Conservation (phyloP, 768 basidiomycete genomes). For the Imleria badia region DNA sequence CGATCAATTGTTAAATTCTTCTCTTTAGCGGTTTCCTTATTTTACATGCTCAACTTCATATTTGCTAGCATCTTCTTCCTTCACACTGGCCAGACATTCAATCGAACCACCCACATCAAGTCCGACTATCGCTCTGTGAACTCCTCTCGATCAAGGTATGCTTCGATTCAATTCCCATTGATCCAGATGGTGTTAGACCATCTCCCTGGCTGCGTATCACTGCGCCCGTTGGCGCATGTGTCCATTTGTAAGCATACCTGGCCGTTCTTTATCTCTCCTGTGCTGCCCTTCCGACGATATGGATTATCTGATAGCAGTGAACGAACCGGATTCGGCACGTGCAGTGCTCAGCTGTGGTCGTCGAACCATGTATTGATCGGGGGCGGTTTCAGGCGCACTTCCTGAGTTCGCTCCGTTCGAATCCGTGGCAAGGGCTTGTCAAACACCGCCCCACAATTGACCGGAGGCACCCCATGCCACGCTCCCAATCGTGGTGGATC, state of each 20-base stretch:
- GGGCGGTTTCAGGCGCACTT: constrained; percentile 20
- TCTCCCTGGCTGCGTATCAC: constrained; percentile 22
- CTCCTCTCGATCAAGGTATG: constrained; percentile 16
- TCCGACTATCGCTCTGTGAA: constrained; percentile 19
- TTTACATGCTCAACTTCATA: not conserved
- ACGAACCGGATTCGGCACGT: constrained; percentile 1
- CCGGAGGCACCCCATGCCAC: constrained; percentile 6
- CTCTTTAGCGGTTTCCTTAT: no score
- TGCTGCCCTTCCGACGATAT: not conserved
- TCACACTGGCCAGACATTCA: not conserved
- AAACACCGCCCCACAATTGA: constrained; percentile 24
- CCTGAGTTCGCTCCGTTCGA: constrained; percentile 15
- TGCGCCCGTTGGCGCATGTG: constrained; percentile 13
- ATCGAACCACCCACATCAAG: constrained; percentile 22
- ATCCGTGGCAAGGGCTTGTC: constrained; percentile 18
- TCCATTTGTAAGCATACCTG: not conserved
- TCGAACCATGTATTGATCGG: constrained; percentile 28
- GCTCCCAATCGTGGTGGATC: constrained; percentile 8
- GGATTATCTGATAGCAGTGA: constrained; percentile 21
- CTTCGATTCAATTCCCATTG: constrained; percentile 11
- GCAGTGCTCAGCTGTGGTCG: constrained; percentile 30
- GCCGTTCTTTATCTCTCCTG: constrained; percentile 10
- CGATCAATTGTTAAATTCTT: no score
- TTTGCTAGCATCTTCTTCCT: constrained; percentile 2
- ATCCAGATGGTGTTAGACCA: not conserved